Evolutionary conservation across 1,284 basidiomycete genomes (phyloP), one percentile per base, ranked within the genome.

Genomic region (Earliella scabrosa): DNA sequence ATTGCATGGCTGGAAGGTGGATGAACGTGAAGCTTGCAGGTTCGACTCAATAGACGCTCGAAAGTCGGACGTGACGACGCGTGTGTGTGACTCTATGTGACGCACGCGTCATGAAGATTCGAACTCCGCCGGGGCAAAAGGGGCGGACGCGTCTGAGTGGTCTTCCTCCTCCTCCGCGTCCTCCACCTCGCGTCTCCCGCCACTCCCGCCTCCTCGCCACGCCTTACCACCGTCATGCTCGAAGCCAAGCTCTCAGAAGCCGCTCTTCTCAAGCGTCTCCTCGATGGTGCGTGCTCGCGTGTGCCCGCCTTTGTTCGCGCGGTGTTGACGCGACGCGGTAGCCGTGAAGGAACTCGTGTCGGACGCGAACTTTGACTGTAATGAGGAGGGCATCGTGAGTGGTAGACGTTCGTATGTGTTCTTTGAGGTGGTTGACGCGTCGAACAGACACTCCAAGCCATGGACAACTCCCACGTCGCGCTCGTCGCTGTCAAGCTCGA

Each of bases 401-500:
- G 13, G 23, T n/a, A n/a, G 13, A 20, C 9, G 23, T 13, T 16
- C 3, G 18, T 14, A 20, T 24, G 21, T 11, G 11, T 23, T 34
- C 8, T 35, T 34, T 8, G 32, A 31, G 13, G n/a, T 35, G 36
- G 16, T 39, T 56, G 32, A 55, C 41, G 26, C 49, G 38, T 44
- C 36, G 39, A 44, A 23, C 60, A 89, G 87, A 86, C 86, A 54
- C 83, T 98, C 14, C 97, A 99, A 82, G 97, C 97, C 1, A 99
- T 99, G 97, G 97, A 99, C 81, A 98, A 98, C 83, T 98, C 97
- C 6, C 97, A 99, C 76, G 97, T 99, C 68, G 97, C 97, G 1
- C 90, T 98, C 58, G 97, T 98, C 35, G 78, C 93, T 8, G 91
- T 97, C 47, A 83, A 88, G 60, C 83, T 98, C 46, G 77, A 87